Base-by-base conservation (phyloP, 805 yeast genomes). In the Hemisphaericaspora nanyangensis region DNA sequence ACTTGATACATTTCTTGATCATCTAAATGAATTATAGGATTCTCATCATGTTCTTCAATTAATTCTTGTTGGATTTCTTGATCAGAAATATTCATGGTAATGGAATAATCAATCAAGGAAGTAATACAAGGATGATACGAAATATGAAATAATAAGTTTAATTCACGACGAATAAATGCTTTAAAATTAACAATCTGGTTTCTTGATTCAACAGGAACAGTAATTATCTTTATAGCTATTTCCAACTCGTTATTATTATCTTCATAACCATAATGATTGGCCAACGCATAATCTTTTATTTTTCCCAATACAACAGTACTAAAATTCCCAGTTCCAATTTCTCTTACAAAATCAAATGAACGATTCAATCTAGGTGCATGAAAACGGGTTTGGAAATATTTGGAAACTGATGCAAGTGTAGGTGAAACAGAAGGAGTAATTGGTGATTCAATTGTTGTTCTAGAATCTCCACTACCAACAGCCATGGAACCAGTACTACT, bases 181-280 rank as follows among this genome's bases (percentile, higher is more conserved):
- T 61, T 55, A 56, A 67, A 58, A 50, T 61, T 55, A 41, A 52
- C 40, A 27, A 57, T 37, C 31, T 56, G 58, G 39, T 44, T 35
- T 40, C 49, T 43, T 17, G 49, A 53, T 5, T 55, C 52, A 12
- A 48, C 41, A 7, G 76, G 75, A n/a, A 68, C 58, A 4, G 56
- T 43, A 12, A 76, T 64, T 13, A 85, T 74, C 56, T 91, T 91
- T 27, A 91, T 73, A 0, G 97, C 97, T 4, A 81, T 82, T 5
- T 15, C 16, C 15, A 20, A 12, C 10, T 8, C 31, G 18, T 29
- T 17, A 8, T 17, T 13, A 17, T 17, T 10, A 1, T 42, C 44
- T 15, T 32, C 32, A 3, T 35, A 43, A 12, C 42, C 29, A 5
- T 34, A 38, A 17, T 48, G 45, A 11, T 55, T 58, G 0, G 56